Base-by-base conservation (phyloP, 2,329 filamentous ascomycete species). In the Microcyclosporella mali region DNA sequence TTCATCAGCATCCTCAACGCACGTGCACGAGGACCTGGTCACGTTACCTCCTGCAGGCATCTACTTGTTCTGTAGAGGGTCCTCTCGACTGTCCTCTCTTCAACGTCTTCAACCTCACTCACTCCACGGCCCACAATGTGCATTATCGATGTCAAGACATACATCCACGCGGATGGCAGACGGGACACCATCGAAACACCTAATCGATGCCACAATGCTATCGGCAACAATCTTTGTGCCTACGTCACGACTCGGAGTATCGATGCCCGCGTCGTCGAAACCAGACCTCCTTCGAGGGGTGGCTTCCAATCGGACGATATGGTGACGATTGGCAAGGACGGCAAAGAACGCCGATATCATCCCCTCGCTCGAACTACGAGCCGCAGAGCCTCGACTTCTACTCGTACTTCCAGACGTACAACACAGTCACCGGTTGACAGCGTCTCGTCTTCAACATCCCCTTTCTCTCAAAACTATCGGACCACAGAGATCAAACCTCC, bases 121-220 rank as follows among this genome's bases (percentile, higher is more conserved):
- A 16, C 15, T 32, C 12, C 16, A 44, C 14, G 16, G 16, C 25
- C 31, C n/a, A 45, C 45, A n/a, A 62, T 62, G 59, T 62, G 59
- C 37, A 43, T 61, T 19, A 42, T 62, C 36, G 56, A 61, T 29
- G 48, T 43, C 30, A 56, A 52, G 40, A 56, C 53, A 16, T 59
- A 60, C 45, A 28, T 52, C 37, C 51, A 57, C 42, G 19, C 52
- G 8, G 50, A 56, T 41, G 51, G 51, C 15, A 49, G 40, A 7
- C 47, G 45, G 18, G 48, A 56, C 25, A 50, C 37, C 7, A 33
- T 51, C 17, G 52, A 56, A 28, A 54, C 40, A 19, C 30, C 43
- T 6, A 50, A 43, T 35, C 47, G 40, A 37, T 61, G 58, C 47
- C 45, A 46, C 18, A 46, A 50, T 19, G 56, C 55, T 36, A 39